A percentile compares a stretch with the other conserved stretches of the same genome.
These are phyloP conservation scores for Penstemon barbatus DNA, from an alignment of 257 asterid species.

Conservation along the genomic window DNA sequence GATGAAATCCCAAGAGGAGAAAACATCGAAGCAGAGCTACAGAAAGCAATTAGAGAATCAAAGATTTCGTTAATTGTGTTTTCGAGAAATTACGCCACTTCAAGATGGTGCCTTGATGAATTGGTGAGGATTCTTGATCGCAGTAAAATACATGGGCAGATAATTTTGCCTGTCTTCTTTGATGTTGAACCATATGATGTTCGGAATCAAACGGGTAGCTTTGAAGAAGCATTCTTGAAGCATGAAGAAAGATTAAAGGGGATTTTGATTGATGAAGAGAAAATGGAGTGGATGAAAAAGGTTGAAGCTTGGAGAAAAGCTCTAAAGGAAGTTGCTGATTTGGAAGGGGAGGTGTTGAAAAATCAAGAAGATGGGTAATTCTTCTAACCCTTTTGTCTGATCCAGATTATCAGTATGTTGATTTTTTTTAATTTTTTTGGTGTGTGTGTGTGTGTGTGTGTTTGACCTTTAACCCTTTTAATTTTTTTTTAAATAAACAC, in stretches of 20 bases:
- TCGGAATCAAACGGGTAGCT: not conserved
- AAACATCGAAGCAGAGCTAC: not conserved
- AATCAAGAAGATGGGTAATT: not conserved
- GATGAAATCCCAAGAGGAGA: not conserved
- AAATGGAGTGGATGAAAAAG: not conserved
- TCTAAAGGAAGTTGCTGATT: slow-evolving; percentile 18
- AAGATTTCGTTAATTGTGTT: not conserved
- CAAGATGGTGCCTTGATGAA: slow-evolving; percentile 5
- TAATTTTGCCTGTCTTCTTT: not conserved
- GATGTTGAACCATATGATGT: not conserved
- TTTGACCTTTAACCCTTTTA: too few species aligned
- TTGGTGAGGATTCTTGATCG: not conserved
- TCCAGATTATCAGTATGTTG: not conserved
- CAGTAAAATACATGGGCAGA: not conserved
- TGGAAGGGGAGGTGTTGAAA: slow-evolving; percentile 11
- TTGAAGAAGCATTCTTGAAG: not conserved
- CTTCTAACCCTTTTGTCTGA: not conserved
- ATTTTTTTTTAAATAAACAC: too few species aligned
- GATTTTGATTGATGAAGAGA: not conserved
- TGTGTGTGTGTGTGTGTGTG: too few species aligned
- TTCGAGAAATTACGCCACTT: not conserved
- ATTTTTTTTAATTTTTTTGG: not conserved
- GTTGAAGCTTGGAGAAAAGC: slow-evolving; percentile 25
- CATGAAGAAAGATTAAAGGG: not conserved
- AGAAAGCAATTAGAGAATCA: not conserved